Evolutionary conservation across 495 filamentous ascomycete species (phyloP), one percentile per base, ranked within the genome.

Genomic region (Xylaria longipes): DNA sequence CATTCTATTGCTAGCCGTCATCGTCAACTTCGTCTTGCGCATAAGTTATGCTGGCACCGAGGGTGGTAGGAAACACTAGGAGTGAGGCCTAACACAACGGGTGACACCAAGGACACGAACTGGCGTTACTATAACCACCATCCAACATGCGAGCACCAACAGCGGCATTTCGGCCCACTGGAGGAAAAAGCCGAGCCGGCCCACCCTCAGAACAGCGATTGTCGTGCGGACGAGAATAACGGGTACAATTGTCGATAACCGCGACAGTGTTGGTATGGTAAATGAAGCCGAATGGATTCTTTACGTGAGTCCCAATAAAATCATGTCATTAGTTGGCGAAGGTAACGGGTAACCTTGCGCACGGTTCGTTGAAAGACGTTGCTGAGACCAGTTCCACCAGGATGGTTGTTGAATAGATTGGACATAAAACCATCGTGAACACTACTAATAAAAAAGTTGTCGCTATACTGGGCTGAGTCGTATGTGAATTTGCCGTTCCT

Each of bases 21-120:
- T 97, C 25, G 93, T 98, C 68, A 99, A 98, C 83, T 97, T 99
- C 81, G 90, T 97, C 15, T 83, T 99, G 79, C 87, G 95, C 71
- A 89, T 98, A 79, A 86, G 86, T 20, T 89, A 90, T 72, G 81
- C 79, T 45, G 73, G 77, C 45, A 65, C 76, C 63, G 79, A 79
- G 25, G 74, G 77, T 33, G 76, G 79, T 60, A 74, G 76, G 68
- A 71, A 79, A 58, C 79, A 78, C 63, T 84, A 74, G 72, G 35
- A 33, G 4, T 46, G 31, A 69, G 14, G n/a, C 57, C 54, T 50
- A 54, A 11, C 43, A 20, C 48, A 11, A 29, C 37, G 31, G 64
- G 45, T 27, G 27, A 17, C 41, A 5, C 65, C 12, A 31, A 27
- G 33, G 50, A 25, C 2, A 11, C 37, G 14, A 41, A 31, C 3